Evolutionary conservation across 352 stramenopile genomes (phyloP).

Genomic region (Globisporangium radiosum): DNA sequence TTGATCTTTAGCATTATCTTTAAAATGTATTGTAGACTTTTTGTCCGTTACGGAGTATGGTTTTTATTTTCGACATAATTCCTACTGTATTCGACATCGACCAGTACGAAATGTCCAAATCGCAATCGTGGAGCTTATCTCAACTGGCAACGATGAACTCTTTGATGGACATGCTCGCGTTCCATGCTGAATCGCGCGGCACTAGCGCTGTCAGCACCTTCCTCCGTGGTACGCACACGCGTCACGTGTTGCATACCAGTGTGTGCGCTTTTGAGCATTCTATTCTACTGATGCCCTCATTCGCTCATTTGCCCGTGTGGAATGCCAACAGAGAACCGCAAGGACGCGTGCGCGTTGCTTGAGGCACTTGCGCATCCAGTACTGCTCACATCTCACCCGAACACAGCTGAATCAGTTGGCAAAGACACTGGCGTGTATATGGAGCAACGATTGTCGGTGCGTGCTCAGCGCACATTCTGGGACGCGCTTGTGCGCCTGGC

Average conservation of each 20-base stretch:
- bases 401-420: neutral
- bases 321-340: conserved; percentile 27
- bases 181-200: conserved; percentile 32
- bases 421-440: conserved; percentile 28
- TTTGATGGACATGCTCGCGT: conserved; percentile 15
- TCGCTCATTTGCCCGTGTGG: neutral
- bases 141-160: neutral
- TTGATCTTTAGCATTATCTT: too few species aligned
- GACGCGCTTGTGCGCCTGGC: conserved; percentile 30
- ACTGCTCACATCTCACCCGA: conserved; percentile 6
- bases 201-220: conserved; percentile 29
- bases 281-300: neutral
- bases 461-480: conserved; percentile 53
- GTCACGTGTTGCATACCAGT: neutral
- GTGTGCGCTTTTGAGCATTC: neutral
- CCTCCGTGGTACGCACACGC: conserved; percentile 23
- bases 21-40: too few species aligned
- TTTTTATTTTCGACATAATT: too few species aligned
- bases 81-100: too few species aligned
- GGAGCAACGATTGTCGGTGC: conserved; percentile 26
- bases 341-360: conserved; percentile 24
- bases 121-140: too few species aligned
- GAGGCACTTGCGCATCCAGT: conserved; percentile 19
- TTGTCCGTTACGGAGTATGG: too few species aligned
- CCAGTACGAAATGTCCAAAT: too few species aligned